A percentile compares a stretch with the other conserved stretches of the same genome.
Conservation (phyloP, 2,329 filamentous ascomycete species). For the Xylaria sp. region DNA sequence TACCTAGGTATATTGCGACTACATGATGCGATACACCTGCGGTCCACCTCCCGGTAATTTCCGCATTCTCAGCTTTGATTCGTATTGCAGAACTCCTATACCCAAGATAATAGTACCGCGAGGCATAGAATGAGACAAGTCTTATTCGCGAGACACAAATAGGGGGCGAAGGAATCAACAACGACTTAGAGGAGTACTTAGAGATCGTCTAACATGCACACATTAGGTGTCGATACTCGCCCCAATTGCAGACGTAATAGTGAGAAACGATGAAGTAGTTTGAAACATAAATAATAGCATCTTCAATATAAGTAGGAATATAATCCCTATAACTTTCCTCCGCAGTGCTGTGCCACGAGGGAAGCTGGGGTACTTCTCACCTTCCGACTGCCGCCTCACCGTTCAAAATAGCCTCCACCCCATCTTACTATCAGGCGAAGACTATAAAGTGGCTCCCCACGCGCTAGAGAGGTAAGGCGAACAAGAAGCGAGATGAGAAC, state of each 20-base stretch:
- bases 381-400: constrained; percentile 28
- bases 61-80: constrained; percentile 24
- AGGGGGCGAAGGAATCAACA: not conserved
- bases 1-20: not conserved
- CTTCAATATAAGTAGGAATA: constrained; percentile 2
- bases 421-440: constrained; percentile 2
- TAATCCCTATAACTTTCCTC: constrained; percentile 32
- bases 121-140: not conserved
- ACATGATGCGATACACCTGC: constrained; percentile 23
- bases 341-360: constrained; percentile 1
- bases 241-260: not conserved
- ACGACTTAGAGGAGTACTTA: not conserved
- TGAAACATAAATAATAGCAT: not conserved
- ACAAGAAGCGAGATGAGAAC: constrained; percentile 33
- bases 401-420: constrained; percentile 11
- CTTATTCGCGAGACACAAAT: not conserved
- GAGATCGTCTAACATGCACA: not conserved
- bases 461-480: constrained; percentile 27
- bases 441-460: constrained; percentile 11
- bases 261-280: not conserved
- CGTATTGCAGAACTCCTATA: constrained; percentile 2
- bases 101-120: not conserved
- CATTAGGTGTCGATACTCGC: not conserved
- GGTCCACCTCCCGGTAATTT: constrained; percentile 27
- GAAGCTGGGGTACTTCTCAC: constrained; percentile 24